Evolutionary conservation across 306 rosid genomes (phyloP).

Genomic region (Vigna trinervia): DNA sequence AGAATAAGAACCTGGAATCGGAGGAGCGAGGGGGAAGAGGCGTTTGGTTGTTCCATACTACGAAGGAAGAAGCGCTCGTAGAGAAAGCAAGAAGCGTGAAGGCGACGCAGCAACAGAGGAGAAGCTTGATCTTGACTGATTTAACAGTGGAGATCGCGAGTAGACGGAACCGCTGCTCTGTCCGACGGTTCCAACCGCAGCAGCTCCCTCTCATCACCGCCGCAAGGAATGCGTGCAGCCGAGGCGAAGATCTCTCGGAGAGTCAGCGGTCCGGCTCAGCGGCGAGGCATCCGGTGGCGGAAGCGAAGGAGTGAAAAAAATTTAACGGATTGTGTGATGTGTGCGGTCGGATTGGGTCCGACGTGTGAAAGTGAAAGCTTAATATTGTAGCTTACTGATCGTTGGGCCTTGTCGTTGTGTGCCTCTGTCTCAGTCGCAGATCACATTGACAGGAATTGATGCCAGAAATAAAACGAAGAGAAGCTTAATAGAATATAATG

Average conservation of each 20-base stretch:
- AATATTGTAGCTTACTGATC: background rate
- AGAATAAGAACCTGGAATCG: slow-evolving; percentile 58
- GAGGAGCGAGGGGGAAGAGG: slow-evolving; percentile 45
- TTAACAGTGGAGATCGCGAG: slow-evolving; percentile 63
- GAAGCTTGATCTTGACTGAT: slow-evolving; percentile 79
- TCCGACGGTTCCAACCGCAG: slow-evolving; percentile 70
- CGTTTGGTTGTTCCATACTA: slow-evolving; percentile 57
- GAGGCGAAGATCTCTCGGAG: slow-evolving; percentile 19
- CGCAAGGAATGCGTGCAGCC: background rate
- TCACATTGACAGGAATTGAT: background rate
- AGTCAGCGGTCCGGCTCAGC: slow-evolving; percentile 45
- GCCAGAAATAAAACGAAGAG: background rate
- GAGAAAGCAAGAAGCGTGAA: slow-evolving; percentile 61
- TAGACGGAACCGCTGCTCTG: slow-evolving; percentile 70
- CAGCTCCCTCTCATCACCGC: slow-evolving; percentile 73
- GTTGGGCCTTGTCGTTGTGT: background rate
- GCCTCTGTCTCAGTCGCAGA: slow-evolving; percentile 23
- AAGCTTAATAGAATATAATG: background rate
- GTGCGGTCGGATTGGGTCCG: background rate
- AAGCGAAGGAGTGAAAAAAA: background rate
- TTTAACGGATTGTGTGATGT: background rate
- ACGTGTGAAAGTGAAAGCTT: slow-evolving; percentile 17
- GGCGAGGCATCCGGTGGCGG: slow-evolving; percentile 24
- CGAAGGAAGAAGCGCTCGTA: slow-evolving; percentile 55
- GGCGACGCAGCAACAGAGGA: slow-evolving; percentile 67